phyloP scores from a whole-genome alignment of 176 grass and related monocot genomes.

The Cymbopogon citratus region DNA sequence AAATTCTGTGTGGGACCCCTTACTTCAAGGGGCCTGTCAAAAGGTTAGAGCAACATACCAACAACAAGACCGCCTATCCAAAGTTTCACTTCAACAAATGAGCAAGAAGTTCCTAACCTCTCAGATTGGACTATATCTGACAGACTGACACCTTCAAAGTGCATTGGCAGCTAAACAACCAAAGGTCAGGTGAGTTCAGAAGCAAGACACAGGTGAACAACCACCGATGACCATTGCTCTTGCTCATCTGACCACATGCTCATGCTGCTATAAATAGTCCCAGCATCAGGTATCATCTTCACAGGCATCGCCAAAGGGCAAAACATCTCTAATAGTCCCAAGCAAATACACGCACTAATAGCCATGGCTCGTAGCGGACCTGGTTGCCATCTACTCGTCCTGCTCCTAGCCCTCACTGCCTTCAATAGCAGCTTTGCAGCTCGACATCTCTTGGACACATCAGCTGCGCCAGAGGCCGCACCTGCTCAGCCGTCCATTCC shows the following conservation, averaged over 20 bases:
- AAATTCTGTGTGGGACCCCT: background rate
- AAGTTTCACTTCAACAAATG: slow-evolving; percentile 4
- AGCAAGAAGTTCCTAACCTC: slow-evolving; percentile 35
- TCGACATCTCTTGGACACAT: slow-evolving; percentile 60
- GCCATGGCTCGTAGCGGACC: slow-evolving; percentile 43
- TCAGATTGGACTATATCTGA: background rate
- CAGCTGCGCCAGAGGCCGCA: slow-evolving; percentile 41
- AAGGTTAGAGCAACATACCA: slow-evolving; percentile 29
- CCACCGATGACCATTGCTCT: slow-evolving; percentile 13
- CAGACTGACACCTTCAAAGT: background rate
- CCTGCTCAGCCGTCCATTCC: slow-evolving; percentile 45
- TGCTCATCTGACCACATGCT: background rate
- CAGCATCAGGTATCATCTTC: background rate
- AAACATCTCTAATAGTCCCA: background rate
- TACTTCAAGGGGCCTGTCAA: background rate
- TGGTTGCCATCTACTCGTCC: slow-evolving; percentile 31
- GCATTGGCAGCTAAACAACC: slow-evolving; percentile 40
- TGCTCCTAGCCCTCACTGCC: slow-evolving; percentile 43
- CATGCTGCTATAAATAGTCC: slow-evolving; percentile 38
- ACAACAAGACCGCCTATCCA: slow-evolving; percentile 7
- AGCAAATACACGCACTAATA: background rate
- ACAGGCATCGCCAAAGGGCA: background rate
- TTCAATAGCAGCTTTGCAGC: slow-evolving; percentile 45
- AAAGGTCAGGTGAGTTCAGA: background rate
- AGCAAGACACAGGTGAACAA: slow-evolving; percentile 28